Conservation (phyloP, 1,284 basidiomycete genomes). For the Boletellus deceptivus region DNA sequence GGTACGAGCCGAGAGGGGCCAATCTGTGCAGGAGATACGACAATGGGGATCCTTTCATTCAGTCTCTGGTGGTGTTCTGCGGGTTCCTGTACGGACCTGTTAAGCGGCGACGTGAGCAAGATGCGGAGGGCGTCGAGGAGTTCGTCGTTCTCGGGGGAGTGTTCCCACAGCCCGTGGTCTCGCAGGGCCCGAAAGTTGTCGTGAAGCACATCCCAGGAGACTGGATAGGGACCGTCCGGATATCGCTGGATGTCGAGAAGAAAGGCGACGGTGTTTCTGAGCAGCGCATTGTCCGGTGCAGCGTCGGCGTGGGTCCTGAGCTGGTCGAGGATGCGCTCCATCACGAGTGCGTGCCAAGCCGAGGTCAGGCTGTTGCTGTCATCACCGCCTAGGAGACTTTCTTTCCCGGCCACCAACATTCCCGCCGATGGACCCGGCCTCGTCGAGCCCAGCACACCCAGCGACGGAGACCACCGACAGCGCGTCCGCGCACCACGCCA, state of each 20-base stretch:
- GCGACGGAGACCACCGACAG: constrained; percentile 20
- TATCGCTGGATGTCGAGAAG: constrained; percentile 22
- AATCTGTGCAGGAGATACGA: constrained; percentile 26
- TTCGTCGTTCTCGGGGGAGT: constrained; percentile 32
- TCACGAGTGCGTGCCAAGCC: background rate
- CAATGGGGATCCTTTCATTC: constrained; percentile 18
- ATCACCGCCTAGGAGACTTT: constrained; percentile 21
- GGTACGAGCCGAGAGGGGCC: constrained; percentile 32
- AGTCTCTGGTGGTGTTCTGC: background rate
- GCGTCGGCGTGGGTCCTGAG: constrained; percentile 17
- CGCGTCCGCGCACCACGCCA: constrained; percentile 43
- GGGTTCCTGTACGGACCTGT: background rate
- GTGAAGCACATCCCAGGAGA: constrained; percentile 29
- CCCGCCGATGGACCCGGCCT: constrained; percentile 19
- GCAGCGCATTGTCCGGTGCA: constrained; percentile 13
- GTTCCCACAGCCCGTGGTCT: constrained; percentile 34
- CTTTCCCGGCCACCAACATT: constrained; percentile 5
- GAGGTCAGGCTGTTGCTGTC: background rate
- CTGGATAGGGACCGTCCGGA: constrained; percentile 15
- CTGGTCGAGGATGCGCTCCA: constrained; percentile 29
- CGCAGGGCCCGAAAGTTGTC: constrained; percentile 29
- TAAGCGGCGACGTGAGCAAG: constrained; percentile 17
- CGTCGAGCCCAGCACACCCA: constrained; percentile 15
- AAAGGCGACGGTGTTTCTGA: constrained; percentile 21
- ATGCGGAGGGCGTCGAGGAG: constrained; percentile 29